Conservation (phyloP, 2,329 filamentous ascomycete species). For the Claviceps monticola region DNA sequence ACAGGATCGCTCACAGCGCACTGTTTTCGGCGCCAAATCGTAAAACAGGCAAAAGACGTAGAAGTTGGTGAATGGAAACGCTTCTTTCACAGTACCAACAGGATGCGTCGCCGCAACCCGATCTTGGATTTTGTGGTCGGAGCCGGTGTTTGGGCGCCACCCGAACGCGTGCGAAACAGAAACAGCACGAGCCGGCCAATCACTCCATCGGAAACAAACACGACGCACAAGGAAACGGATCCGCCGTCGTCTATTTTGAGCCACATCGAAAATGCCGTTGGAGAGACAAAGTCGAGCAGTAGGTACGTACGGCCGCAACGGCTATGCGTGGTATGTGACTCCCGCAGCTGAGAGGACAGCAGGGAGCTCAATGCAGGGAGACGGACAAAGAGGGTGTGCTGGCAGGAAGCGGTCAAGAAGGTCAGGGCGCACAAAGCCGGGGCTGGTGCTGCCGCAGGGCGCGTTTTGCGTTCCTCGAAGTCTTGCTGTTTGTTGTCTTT, state of each 20-base stretch:
- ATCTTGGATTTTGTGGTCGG: too few species aligned
- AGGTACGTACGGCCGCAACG: too few species aligned
- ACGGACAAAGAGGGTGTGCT: not conserved
- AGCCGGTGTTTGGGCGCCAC: not conserved
- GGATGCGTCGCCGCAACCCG: too few species aligned
- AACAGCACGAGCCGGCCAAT: not conserved
- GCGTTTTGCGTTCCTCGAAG: not conserved
- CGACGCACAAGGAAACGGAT: not conserved
- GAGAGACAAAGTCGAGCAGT: not conserved
- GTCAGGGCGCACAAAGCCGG: not conserved
- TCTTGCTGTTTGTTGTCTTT: not conserved
- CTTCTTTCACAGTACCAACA: too few species aligned
- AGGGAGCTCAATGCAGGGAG: too few species aligned
- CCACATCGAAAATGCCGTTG: not conserved
- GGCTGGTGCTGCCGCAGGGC: not conserved
- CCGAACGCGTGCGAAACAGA: not conserved
- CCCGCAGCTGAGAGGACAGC: too few species aligned
- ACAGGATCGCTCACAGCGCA: too few species aligned
- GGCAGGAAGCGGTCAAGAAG: conserved; percentile 4
- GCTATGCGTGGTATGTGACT: too few species aligned
- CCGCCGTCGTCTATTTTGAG: not conserved
- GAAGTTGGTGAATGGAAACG: too few species aligned
- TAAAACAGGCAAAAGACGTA: too few species aligned
- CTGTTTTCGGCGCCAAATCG: not conserved
- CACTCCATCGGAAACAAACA: not conserved